phyloP scores from a whole-genome alignment of 352 stramenopile species.

The Thalassiosira livingstoniorum region DNA sequence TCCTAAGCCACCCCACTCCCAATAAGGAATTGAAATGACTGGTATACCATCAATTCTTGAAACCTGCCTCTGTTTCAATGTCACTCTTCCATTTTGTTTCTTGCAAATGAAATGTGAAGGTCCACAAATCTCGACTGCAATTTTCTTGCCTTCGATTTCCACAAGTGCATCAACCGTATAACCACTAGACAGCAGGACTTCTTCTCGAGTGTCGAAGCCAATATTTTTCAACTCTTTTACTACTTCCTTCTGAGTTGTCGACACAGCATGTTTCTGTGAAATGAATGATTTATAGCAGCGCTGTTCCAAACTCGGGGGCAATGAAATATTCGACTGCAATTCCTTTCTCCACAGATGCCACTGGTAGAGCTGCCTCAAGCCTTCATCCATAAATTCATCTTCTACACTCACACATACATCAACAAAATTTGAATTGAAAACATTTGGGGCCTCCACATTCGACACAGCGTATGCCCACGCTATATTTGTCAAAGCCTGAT shows the following conservation, averaged over 20 bases:
- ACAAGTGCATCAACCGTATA: slow-evolving; percentile 35
- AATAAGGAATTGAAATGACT: slow-evolving; percentile 27
- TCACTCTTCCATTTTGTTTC: slow-evolving; percentile 8
- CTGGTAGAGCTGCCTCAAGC: slow-evolving; percentile 40
- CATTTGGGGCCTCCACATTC: background rate
- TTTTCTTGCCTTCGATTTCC: slow-evolving; percentile 22
- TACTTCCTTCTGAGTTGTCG: no score
- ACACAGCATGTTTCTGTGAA: slow-evolving; percentile 31
- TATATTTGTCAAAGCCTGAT: slow-evolving; percentile 33
- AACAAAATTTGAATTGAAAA: slow-evolving; percentile 27
- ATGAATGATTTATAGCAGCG: no score
- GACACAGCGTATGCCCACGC: slow-evolving; percentile 30
- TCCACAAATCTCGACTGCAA: slow-evolving; percentile 38
- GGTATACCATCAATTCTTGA: slow-evolving; percentile 20
- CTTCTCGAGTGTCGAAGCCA: slow-evolving; percentile 7
- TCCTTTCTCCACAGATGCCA: no score
- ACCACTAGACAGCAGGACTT: slow-evolving; percentile 14
- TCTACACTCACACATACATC: slow-evolving; percentile 4
- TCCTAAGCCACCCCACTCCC: slow-evolving; percentile 10
- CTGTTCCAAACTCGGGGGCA: no score
- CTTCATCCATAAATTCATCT: slow-evolving; percentile 10
- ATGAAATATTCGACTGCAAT: no score
- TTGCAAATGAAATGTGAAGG: slow-evolving; percentile 32
- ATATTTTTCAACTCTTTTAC: slow-evolving; percentile 8
- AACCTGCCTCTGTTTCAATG: slow-evolving; percentile 38